These are phyloP conservation scores for Pezicula neosporulosa DNA, from an alignment of 2,329 filamentous ascomycete genomes.

Conservation along the genomic window DNA sequence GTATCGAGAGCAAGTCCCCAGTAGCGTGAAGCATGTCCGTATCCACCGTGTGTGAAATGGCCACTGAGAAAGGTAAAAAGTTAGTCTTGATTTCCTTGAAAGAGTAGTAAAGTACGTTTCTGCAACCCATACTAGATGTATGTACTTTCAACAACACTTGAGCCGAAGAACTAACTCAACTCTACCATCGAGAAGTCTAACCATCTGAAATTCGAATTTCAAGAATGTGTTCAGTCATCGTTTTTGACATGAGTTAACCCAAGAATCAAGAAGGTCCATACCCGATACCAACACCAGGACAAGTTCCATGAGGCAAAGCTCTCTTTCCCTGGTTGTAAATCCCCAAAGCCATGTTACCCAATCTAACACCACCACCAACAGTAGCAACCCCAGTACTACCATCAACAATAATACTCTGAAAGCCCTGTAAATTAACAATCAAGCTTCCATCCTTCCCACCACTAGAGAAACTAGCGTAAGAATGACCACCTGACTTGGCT, in stretches of 20 bases:
- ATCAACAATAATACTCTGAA: neutral
- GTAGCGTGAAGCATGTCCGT: constrained; percentile 38
- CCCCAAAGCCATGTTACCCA: constrained; percentile 38
- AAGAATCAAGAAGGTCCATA: too few species aligned
- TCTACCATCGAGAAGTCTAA: neutral
- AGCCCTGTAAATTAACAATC: constrained; percentile 43
- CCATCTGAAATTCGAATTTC: neutral
- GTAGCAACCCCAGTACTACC: constrained; percentile 15
- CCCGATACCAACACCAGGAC: constrained; percentile 39
- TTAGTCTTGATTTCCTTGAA: too few species aligned
- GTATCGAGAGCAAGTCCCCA: constrained; percentile 50
- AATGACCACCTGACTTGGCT: constrained; percentile 48
- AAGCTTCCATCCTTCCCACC: constrained; percentile 48
- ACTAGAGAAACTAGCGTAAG: constrained; percentile 39
- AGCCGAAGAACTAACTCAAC: neutral
- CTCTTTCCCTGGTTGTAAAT: constrained; percentile 31
- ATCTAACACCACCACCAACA: constrained; percentile 37
- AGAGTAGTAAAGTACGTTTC: too few species aligned
- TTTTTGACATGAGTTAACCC: too few species aligned
- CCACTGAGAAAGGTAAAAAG: constrained; percentile 22
- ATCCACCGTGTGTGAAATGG: constrained; percentile 44
- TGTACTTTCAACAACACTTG: neutral
- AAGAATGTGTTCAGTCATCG: too few species aligned
- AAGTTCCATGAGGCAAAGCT: constrained; percentile 42
- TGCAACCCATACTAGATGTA: too few species aligned